Evolutionary conservation across 176 grass and related monocot genomes (phyloP).

Genomic region (Cenchrus fungigraminus): DNA sequence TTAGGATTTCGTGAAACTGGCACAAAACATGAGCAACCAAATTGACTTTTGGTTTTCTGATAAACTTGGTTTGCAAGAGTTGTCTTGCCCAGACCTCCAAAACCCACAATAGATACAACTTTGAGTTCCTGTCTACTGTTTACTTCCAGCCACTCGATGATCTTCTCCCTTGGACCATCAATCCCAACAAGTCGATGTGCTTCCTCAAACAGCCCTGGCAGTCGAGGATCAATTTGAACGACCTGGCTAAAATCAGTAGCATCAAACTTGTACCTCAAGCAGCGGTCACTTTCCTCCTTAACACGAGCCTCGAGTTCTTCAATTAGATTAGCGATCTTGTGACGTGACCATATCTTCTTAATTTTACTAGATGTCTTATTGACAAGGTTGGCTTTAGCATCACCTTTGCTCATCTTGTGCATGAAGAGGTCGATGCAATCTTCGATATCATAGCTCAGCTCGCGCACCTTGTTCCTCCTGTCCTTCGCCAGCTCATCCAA

Average conservation of each 20-base stretch:
- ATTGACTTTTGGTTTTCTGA: not conserved
- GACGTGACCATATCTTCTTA: not conserved
- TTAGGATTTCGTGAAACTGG: not conserved
- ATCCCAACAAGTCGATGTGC: not conserved
- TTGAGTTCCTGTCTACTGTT: not conserved
- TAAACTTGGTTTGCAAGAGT: not conserved
- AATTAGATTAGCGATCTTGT: not conserved
- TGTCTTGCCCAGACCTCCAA: not conserved
- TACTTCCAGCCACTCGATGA: not conserved
- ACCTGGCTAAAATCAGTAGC: not conserved
- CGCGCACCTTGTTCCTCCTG: no score
- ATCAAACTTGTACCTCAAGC: conserved; percentile 5
- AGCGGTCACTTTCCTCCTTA: not conserved
- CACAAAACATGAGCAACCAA: not conserved
- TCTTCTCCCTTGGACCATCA: not conserved
- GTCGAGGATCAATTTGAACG: not conserved
- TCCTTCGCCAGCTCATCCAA: no score
- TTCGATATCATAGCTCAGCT: no score
- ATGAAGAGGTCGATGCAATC: no score
- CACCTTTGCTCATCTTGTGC: no score
- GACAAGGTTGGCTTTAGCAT: not conserved
- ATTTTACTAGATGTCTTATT: not conserved
- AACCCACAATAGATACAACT: conserved; percentile 21
- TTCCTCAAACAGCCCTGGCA: not conserved
- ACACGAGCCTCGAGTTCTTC: not conserved